Conservation (phyloP, 176 grass and related monocot species). For the Elymus sibiricus region DNA sequence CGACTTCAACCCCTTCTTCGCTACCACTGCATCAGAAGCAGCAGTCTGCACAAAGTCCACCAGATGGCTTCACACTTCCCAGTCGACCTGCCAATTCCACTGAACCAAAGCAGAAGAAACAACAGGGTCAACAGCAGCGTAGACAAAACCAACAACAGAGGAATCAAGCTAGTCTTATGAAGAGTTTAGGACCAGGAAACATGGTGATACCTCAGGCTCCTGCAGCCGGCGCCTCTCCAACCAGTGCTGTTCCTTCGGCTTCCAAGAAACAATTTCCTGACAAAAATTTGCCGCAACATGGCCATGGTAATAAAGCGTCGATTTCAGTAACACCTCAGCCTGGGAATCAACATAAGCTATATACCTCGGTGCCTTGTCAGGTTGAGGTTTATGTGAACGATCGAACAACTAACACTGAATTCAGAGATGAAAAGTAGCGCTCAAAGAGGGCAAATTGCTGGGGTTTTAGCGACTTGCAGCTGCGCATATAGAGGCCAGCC, state of each 20-base stretch:
- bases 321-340: conserved; percentile 36
- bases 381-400: no score
- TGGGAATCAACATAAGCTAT: conserved; percentile 56
- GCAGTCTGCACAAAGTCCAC: conserved; percentile 37
- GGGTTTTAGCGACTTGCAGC: no score
- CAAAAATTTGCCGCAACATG: conserved; percentile 49
- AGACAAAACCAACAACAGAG: conserved; percentile 68
- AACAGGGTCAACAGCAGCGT: conserved; percentile 42
- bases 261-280: conserved; percentile 49
- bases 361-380: background rate
- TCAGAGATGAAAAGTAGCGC: no score
- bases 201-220: conserved; percentile 57
- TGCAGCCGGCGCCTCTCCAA: conserved; percentile 28
- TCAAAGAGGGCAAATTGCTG: no score
- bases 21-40: conserved; percentile 41
- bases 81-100: conserved; percentile 32
- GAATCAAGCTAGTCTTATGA: conserved; percentile 67
- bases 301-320: conserved; percentile 29
- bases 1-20: conserved; percentile 25
- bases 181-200: conserved; percentile 73
- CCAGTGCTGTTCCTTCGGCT: conserved; percentile 27
- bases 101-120: conserved; percentile 68
- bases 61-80: conserved; percentile 20
- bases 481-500: no score
- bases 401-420: no score